These are phyloP conservation scores for Myriosclerotinia curreyana DNA, from an alignment of 2,329 filamentous ascomycete species.

Conservation along the genomic window DNA sequence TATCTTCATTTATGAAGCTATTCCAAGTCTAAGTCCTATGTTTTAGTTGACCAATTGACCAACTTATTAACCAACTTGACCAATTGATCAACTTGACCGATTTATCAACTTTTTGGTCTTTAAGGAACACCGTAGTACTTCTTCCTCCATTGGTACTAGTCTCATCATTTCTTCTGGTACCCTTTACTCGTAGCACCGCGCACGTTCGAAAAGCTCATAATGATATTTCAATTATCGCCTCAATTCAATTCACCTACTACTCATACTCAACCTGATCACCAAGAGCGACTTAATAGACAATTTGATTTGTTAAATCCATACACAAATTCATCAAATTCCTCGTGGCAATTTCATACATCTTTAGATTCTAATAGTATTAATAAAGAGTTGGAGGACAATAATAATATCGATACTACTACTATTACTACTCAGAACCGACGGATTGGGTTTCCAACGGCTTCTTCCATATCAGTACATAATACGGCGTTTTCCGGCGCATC, in stretches of 20 bases:
- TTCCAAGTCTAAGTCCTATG: too few relatives aligned
- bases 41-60: too few relatives aligned
- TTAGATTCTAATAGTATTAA: neutral
- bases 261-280: neutral
- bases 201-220: neutral
- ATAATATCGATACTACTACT: too few relatives aligned
- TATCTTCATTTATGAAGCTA: neutral
- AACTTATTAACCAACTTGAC: too few relatives aligned
- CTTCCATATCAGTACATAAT: constrained; percentile 29
- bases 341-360: neutral
- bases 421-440: constrained; percentile 19
- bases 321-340: neutral
- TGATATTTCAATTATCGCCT: constrained; percentile 11
- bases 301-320: neutral
- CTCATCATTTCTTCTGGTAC: neutral
- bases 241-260: neutral
- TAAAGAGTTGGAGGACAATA: constrained; percentile 9
- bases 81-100: too few relatives aligned
- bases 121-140: neutral
- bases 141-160: neutral
- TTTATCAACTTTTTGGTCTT: too few relatives aligned
- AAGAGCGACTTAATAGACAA: constrained; percentile 1
- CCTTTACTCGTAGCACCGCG: too few relatives aligned
- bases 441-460: constrained; percentile 28
- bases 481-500: constrained; percentile 20